Base-by-base conservation (phyloP, 2,329 filamentous ascomycete species). In the Fusarium sp. region DNA sequence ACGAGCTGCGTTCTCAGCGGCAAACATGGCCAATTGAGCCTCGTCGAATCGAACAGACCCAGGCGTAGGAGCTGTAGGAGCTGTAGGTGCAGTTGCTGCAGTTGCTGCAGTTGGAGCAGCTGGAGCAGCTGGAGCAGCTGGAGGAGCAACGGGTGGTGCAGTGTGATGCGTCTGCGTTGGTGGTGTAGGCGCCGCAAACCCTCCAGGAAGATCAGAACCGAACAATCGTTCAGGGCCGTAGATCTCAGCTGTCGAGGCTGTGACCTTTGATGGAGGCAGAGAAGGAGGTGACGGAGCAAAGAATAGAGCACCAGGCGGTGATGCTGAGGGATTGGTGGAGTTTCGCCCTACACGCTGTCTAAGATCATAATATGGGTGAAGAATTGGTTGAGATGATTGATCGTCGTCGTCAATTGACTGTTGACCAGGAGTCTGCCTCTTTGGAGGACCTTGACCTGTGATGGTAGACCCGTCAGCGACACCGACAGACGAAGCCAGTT, bases 201-300 rank as follows among this genome's bases (percentile, higher is more conserved):
- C 68, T 52, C 61, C 73, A 28, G 78, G 75, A 44, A 73, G 59
- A 15, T 79, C 81, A 32, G 81, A 80, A 10, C 80, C 80, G 72
- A 81, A 82, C 20, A 83, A 79, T 62, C 83, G 82, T 51, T 85
- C 83, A 12, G 84, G 83, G 7, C 84, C 85, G 81, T 87, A 85
- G 36, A 85, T 79, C 66, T 87, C 85, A 55, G 81, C 72, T 34
- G 80, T 76, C 39, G 84, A 83, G 36, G 80, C 74, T 24, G 72
- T 75, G 39, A 73, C 48, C 32, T 72, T 74, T 30, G 71, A 72
- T 58, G 52, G 54, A 26, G 78, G 78, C 20, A 80, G 77, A 36
- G 81, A 81, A 15, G 83, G 82, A 39, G 83, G 84, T 24, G 84
- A 83, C 4, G 84, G 84, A 4, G 82, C 82, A 73, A 78, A 81